phyloP scores from a whole-genome alignment of 2,329 filamentous ascomycete species.

The Phialophora expanda region DNA sequence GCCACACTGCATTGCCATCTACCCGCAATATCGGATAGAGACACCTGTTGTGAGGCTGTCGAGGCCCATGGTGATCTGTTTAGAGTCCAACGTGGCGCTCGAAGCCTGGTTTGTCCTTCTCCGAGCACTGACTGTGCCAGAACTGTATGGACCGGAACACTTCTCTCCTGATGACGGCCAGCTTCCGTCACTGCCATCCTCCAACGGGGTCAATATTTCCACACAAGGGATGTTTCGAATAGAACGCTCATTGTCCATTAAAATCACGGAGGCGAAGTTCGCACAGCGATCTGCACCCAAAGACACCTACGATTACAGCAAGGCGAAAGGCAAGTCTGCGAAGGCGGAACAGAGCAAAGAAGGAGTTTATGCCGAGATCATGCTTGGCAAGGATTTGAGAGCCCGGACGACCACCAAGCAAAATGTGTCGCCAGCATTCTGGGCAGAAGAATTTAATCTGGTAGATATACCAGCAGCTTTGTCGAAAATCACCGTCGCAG shows the following conservation, averaged over 20 bases:
- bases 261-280: conserved; percentile 67
- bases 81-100: conserved; percentile 87
- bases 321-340: conserved; percentile 37
- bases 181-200: conserved; percentile 30
- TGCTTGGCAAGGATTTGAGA: conserved; percentile 55
- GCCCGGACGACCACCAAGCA: conserved; percentile 56
- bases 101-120: conserved; percentile 97
- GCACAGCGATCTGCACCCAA: conserved; percentile 29
- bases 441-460: conserved; percentile 57
- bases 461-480: conserved; percentile 55
- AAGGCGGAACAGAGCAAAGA: conserved; percentile 41
- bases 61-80: conserved; percentile 84
- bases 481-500: conserved; percentile 52
- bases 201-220: conserved; percentile 46
- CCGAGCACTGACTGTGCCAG: conserved; percentile 87
- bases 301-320: conserved; percentile 22
- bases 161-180: conserved; percentile 31
- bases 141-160: conserved; percentile 76
- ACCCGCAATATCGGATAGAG: conserved; percentile 84
- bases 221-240: conserved; percentile 68
- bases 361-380: conserved; percentile 56
- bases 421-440: conserved; percentile 54
- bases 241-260: conserved; percentile 64
- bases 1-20: conserved; percentile 93
- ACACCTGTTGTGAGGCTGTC: conserved; percentile 75